Conservation (phyloP, 257 asterid genomes). For the Marsdenia floribunda region DNA sequence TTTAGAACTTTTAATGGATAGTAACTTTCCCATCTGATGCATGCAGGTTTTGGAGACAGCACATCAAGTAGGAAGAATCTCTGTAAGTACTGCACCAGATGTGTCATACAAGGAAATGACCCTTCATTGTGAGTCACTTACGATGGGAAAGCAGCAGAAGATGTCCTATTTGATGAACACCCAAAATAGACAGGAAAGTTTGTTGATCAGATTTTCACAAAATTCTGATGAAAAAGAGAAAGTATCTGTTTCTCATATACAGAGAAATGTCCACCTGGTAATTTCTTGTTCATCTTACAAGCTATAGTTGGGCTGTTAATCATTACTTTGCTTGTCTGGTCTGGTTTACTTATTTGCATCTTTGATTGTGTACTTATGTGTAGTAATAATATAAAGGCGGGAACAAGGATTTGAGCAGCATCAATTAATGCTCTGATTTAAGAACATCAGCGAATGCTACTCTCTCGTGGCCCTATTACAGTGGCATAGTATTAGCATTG, state of each 20-base stretch:
- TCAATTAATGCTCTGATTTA: too few relatives aligned
- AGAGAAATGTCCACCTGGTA: constrained; percentile 31
- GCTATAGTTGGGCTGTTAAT: background rate
- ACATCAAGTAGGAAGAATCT: constrained; percentile 25
- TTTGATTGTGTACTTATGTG: background rate
- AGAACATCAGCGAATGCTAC: background rate
- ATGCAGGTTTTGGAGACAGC: constrained; percentile 50
- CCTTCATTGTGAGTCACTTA: constrained; percentile 58
- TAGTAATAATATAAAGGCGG: background rate
- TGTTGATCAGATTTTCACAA: constrained; percentile 42
- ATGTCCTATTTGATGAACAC: constrained; percentile 58
- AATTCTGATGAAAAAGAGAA: constrained; percentile 32
- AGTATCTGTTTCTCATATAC: constrained; percentile 23
- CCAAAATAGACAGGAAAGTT: constrained; percentile 39
- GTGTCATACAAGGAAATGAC: constrained; percentile 36
- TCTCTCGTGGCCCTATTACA: background rate
- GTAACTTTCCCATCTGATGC: constrained; percentile 4
- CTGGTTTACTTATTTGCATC: background rate
- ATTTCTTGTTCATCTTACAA: constrained; percentile 8
- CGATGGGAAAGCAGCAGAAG: constrained; percentile 77
- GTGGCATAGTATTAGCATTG: background rate
- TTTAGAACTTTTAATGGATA: background rate
- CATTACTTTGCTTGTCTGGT: background rate
- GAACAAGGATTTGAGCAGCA: background rate
- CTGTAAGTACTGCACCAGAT: constrained; percentile 22